These are phyloP conservation scores for Gastrodia elata DNA, from an alignment of 106 monocot genomes.

Conservation along the genomic window DNA sequence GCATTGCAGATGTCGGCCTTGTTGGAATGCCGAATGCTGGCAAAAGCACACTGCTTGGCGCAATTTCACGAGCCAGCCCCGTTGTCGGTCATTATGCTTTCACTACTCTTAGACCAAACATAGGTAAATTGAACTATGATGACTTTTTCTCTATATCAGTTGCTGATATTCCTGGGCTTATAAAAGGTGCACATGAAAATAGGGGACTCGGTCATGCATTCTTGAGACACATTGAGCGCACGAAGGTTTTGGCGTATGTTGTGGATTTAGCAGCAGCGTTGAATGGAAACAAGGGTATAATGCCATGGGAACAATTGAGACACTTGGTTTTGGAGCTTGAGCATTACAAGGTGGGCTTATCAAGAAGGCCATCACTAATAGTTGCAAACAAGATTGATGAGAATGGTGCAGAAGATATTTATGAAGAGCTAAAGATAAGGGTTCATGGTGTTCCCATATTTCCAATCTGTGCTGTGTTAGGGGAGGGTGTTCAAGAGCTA, in stretches of 20 bases:
- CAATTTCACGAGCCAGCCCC: constrained; percentile 77
- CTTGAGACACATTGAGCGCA: constrained; percentile 80
- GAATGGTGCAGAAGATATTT: constrained; percentile 50
- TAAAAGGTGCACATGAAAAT: constrained; percentile 83
- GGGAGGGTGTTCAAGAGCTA: constrained; percentile 75
- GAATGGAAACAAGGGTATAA: constrained; percentile 52
- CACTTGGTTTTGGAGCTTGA: constrained; percentile 79
- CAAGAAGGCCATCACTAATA: constrained; percentile 53
- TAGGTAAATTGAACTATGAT: constrained; percentile 72
- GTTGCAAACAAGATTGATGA: constrained; percentile 95
- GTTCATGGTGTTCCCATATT: constrained; percentile 58
- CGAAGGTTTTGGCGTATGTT: constrained; percentile 77
- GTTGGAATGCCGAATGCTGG: constrained; percentile 94
- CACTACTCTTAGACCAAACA: constrained; percentile 83
- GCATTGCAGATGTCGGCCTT: constrained; percentile 90
- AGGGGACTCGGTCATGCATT: constrained; percentile 92
- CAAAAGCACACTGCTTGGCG: constrained; percentile 84
- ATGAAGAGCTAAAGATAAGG: constrained; percentile 69
- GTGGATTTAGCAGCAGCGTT: constrained; percentile 71
- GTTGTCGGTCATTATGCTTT: constrained; percentile 88
- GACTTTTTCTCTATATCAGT: constrained; percentile 77
- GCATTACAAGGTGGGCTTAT: constrained; percentile 58
- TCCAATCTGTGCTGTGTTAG: constrained; percentile 73
- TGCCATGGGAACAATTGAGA: constrained; percentile 75
- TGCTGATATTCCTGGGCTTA: constrained; percentile 94